These are phyloP conservation scores for Candida piceae DNA, from an alignment of 805 yeast species.

Conservation along the genomic window DNA sequence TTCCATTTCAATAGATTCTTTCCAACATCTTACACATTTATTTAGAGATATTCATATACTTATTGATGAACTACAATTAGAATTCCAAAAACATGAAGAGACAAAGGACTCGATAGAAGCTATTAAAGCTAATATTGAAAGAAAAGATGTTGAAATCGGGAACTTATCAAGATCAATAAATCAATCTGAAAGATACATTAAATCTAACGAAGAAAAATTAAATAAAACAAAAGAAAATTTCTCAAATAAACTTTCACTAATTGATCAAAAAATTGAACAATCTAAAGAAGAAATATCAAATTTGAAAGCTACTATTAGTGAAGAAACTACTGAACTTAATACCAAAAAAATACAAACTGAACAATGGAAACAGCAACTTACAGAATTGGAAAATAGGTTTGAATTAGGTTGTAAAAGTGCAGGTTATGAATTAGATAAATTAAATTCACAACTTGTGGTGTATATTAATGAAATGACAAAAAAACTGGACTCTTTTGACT, in stretches of 20 bases:
- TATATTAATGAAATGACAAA: conserved; percentile 50
- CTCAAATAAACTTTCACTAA: conserved; percentile 38
- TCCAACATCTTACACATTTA: conserved; percentile 47
- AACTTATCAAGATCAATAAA: conserved; percentile 39
- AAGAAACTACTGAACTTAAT: conserved; percentile 44
- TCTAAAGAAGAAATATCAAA: conserved; percentile 43
- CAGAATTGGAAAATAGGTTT: conserved; percentile 32
- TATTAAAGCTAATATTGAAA: conserved; percentile 32
- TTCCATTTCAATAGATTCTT: conserved; percentile 51
- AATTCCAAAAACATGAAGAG: conserved; percentile 38
- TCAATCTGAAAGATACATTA: conserved; percentile 47
- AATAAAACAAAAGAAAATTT: conserved; percentile 39
- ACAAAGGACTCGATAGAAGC: conserved; percentile 19
- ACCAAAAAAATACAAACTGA: conserved; percentile 39
- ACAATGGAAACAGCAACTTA: conserved; percentile 26
- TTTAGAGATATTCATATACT: conserved; percentile 37
- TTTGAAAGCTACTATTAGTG: conserved; percentile 43
- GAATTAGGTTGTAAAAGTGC: conserved; percentile 50
- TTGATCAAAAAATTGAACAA: conserved; percentile 37
- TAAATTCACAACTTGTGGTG: conserved; percentile 49
- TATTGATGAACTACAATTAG: conserved; percentile 46
- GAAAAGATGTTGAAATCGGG: conserved; percentile 36
- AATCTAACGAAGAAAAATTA: conserved; percentile 43
- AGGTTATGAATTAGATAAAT: conserved; percentile 47
- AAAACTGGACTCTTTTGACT: too few species aligned